Percentiles rank a stretch among this genome's conserved stretches.
These are phyloP conservation scores for Prunus mira DNA, from an alignment of 306 rosid species.

Conservation along the genomic window DNA sequence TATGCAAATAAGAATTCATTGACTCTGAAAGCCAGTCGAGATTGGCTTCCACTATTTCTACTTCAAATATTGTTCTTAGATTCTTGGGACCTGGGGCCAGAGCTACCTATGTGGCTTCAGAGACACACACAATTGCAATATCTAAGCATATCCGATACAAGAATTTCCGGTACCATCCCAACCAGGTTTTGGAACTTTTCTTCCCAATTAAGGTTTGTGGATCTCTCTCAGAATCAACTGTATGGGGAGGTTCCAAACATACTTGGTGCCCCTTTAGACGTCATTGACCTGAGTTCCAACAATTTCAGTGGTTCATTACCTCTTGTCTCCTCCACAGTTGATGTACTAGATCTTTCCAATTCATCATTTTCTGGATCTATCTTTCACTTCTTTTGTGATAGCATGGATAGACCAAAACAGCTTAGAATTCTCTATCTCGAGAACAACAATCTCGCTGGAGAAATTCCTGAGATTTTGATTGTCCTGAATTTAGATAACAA, in stretches of 20 bases:
- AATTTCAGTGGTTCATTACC: not conserved
- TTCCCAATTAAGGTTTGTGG: not conserved
- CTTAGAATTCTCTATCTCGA: not conserved
- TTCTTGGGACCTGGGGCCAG: conserved; percentile 21
- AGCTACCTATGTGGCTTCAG: conserved; percentile 39
- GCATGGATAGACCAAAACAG: too few relatives aligned
- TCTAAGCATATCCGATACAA: conserved; percentile 6
- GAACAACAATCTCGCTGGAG: not conserved
- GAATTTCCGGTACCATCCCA: conserved; percentile 3
- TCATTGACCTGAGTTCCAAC: not conserved
- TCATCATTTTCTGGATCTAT: conserved; percentile 1
- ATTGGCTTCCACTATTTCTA: conserved; percentile 29
- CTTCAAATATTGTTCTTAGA: conserved; percentile 14
- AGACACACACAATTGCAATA: not conserved
- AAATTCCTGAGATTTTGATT: conserved; percentile 9
- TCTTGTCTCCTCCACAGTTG: not conserved
- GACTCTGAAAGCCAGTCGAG: not conserved
- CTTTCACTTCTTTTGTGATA: not conserved
- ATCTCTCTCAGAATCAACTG: conserved; percentile 29
- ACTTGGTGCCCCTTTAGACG: not conserved
- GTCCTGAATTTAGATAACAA: conserved; percentile 24
- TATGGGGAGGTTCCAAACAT: conserved; percentile 20
- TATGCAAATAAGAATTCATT: not conserved
- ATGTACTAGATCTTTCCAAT: not conserved
- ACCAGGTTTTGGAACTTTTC: conserved; percentile 18